Conservation (phyloP, 192 early-diverging fungal species). For the Entomortierella parvispora region DNA sequence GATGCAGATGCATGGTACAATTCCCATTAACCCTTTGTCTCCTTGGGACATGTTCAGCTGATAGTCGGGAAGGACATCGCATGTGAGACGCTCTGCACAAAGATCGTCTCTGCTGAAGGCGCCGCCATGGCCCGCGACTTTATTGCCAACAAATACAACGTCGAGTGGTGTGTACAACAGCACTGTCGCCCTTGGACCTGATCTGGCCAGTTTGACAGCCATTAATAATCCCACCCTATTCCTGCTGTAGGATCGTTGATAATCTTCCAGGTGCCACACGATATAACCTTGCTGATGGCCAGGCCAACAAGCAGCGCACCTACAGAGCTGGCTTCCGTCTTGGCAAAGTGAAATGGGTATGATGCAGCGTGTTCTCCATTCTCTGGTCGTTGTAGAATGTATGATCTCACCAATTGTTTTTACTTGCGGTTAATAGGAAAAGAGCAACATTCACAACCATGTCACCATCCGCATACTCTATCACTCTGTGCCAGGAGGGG, state of each 20-base stretch:
- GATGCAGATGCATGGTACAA: not conserved
- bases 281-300: slow-evolving; percentile 41
- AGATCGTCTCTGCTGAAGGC: slow-evolving; percentile 50
- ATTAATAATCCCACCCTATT: not conserved
- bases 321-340: slow-evolving; percentile 71
- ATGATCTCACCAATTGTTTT: not conserved
- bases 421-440: slow-evolving; percentile 18
- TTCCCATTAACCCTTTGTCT: not conserved
- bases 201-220: not conserved
- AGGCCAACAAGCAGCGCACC: slow-evolving; percentile 36
- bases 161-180: slow-evolving; percentile 61
- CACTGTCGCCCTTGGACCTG: not conserved
- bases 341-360: slow-evolving; percentile 59
- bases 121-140: slow-evolving; percentile 59
- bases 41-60: slow-evolving; percentile 18
- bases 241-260: slow-evolving; percentile 62
- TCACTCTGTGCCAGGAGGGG: slow-evolving; percentile 46
- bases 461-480: slow-evolving; percentile 70
- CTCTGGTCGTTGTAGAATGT: not conserved
- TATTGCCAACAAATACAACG: slow-evolving; percentile 66
- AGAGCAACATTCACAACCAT: slow-evolving; percentile 74
- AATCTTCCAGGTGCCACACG: slow-evolving; percentile 73
- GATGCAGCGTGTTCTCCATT: not conserved
- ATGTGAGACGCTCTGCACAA: slow-evolving; percentile 68
- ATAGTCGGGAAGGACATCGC: slow-evolving; percentile 55